Percentiles rank a stretch among this genome's conserved stretches.
These are phyloP conservation scores for Xylaria scruposa DNA, from an alignment of 495 filamentous ascomycete species.

Conservation along the genomic window DNA sequence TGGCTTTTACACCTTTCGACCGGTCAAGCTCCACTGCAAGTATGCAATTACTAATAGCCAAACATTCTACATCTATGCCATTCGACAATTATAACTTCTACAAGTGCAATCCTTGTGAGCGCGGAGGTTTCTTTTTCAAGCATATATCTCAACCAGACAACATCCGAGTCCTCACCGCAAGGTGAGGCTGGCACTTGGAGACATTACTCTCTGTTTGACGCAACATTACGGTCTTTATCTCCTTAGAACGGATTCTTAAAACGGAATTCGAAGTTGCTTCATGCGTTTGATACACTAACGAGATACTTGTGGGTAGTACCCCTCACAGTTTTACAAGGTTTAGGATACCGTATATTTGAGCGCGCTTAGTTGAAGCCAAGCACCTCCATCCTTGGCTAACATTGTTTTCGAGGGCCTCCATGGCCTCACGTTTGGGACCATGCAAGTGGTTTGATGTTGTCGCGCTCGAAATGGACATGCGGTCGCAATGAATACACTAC, in stretches of 20 bases:
- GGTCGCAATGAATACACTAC: slow-evolving; percentile 5
- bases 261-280: not conserved
- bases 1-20: slow-evolving; percentile 6
- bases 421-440: slow-evolving; percentile 2
- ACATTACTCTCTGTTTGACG: not conserved
- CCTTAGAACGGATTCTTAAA: not conserved
- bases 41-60: slow-evolving; percentile 6
- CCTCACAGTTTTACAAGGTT: not conserved
- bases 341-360: slow-evolving; percentile 8
- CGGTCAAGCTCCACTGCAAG: slow-evolving; percentile 1
- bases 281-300: not conserved
- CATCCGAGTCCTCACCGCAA: not conserved
- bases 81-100: not conserved
- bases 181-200: not conserved
- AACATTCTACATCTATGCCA: slow-evolving; percentile 1
- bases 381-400: slow-evolving; percentile 2
- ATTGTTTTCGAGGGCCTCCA: not conserved
- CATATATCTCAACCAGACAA: not conserved
- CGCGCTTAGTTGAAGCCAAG: slow-evolving; percentile 11
- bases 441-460: slow-evolving; percentile 16
- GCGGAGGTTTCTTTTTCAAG: not conserved
- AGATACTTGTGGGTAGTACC: slow-evolving; percentile 12
- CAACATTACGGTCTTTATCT: not conserved
- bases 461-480: not conserved
- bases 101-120: not conserved